phyloP scores from a whole-genome alignment of 208 protist species.

The Wallacemonas rigidus region DNA sequence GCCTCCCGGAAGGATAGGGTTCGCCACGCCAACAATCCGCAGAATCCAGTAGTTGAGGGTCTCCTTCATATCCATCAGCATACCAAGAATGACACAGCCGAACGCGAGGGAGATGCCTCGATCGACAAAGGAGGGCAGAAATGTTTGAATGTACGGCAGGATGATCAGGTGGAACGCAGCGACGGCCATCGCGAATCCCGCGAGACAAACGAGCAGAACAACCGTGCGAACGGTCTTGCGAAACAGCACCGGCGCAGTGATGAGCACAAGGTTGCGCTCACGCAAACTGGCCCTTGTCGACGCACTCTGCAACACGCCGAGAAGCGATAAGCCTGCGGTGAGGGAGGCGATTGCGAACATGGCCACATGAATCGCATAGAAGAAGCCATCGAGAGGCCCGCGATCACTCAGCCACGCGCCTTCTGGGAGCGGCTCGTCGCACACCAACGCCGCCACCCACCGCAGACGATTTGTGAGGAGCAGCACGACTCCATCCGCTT shows the following conservation, averaged over 20 bases:
- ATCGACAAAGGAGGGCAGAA: slow-evolving; percentile 46
- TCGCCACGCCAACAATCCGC: slow-evolving; percentile 53
- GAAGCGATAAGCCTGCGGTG: slow-evolving; percentile 20
- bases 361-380: slow-evolving; percentile 20
- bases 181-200: slow-evolving; percentile 28
- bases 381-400: slow-evolving; percentile 5
- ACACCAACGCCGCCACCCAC: slow-evolving; percentile 6
- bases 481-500: slow-evolving; percentile 13
- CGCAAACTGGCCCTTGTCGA: slow-evolving; percentile 38
- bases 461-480: slow-evolving; percentile 13
- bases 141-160: slow-evolving; percentile 35
- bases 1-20: slow-evolving; percentile 25
- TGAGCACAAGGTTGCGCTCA: slow-evolving; percentile 44
- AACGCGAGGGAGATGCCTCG: slow-evolving; percentile 43
- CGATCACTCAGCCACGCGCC: not conserved
- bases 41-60: slow-evolving; percentile 59
- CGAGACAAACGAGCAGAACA: slow-evolving; percentile 48
- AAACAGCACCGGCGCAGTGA: slow-evolving; percentile 60
- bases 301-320: slow-evolving; percentile 21
- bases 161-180: slow-evolving; percentile 28
- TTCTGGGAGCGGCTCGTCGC: not conserved
- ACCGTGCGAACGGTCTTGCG: slow-evolving; percentile 64
- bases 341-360: not conserved
- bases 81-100: slow-evolving; percentile 61
- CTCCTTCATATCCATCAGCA: slow-evolving; percentile 80